Percentiles rank a stretch among this genome's conserved stretches.
phyloP scores from a whole-genome alignment of 495 filamentous ascomycete genomes.

The Hypoxylon lenormandii region DNA sequence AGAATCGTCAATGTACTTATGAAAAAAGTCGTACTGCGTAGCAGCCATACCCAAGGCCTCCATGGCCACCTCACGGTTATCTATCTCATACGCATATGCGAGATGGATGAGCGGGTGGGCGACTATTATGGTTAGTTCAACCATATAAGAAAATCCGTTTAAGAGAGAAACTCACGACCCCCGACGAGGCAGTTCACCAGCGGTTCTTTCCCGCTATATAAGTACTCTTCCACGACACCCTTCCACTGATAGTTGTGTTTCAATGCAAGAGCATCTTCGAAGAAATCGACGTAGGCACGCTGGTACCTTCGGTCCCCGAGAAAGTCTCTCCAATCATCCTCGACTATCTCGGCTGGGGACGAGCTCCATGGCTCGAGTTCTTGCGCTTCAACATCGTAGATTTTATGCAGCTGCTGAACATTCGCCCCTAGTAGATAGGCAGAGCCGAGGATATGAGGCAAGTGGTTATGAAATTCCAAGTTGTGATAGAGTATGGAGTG shows the following conservation, averaged over 20 bases:
- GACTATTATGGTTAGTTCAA: conserved; percentile 63
- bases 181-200: conserved; percentile 80
- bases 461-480: conserved; percentile 86
- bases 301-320: conserved; percentile 83
- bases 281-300: conserved; percentile 89
- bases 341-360: conserved; percentile 82
- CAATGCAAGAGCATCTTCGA: conserved; percentile 84
- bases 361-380: conserved; percentile 83
- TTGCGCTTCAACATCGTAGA: conserved; percentile 82
- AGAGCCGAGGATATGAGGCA: conserved; percentile 84
- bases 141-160: conserved; percentile 1
- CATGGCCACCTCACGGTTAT: conserved; percentile 81
- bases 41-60: conserved; percentile 80
- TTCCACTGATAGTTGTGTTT: conserved; percentile 86
- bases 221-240: conserved; percentile 75
- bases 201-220: conserved; percentile 80
- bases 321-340: conserved; percentile 86
- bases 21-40: conserved; percentile 77
- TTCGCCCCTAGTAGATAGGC: conserved; percentile 85
- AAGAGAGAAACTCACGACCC: conserved; percentile 71
- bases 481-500: conserved; percentile 83
- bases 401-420: conserved; percentile 73
- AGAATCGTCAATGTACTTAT: conserved; percentile 81
- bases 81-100: conserved; percentile 86
- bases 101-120: conserved; percentile 90